phyloP scores from a whole-genome alignment of 2,329 filamentous ascomycete species.

The Verticillium dahliae region DNA sequence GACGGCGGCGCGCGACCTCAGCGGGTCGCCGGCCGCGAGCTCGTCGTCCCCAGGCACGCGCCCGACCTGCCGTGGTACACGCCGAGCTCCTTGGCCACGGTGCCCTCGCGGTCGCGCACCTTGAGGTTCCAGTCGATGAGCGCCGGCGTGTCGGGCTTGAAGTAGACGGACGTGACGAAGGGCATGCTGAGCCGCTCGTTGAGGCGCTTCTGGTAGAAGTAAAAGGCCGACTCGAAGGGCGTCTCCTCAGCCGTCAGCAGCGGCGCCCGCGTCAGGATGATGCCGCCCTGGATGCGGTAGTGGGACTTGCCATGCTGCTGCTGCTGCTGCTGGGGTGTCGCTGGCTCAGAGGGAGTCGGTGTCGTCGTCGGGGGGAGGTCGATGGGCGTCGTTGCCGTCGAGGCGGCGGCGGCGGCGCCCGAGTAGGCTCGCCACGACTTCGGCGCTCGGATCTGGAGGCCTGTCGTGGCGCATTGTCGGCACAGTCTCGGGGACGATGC shows the following conservation, averaged over 20 bases:
- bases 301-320: slow-evolving; percentile 7
- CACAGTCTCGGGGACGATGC: slow-evolving; percentile 25
- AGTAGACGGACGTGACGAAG: slow-evolving; percentile 90
- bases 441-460: slow-evolving; percentile 16
- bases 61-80: slow-evolving; percentile 65
- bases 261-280: slow-evolving; percentile 84
- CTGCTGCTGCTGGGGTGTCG: not conserved
- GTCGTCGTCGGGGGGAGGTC: slow-evolving; percentile 19
- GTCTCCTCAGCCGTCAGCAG: slow-evolving; percentile 78
- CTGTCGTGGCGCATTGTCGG: slow-evolving; percentile 27
- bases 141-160: slow-evolving; percentile 79
- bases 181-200: slow-evolving; percentile 87
- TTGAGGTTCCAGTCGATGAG: slow-evolving; percentile 90
- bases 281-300: slow-evolving; percentile 54
- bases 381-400: slow-evolving; percentile 8
- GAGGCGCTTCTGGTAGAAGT: slow-evolving; percentile 93
- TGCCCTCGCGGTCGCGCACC: slow-evolving; percentile 63
- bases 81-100: slow-evolving; percentile 78
- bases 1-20: slow-evolving; percentile 57
- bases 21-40: slow-evolving; percentile 64
- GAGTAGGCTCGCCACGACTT: slow-evolving; percentile 23
- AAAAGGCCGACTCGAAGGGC: slow-evolving; percentile 87
- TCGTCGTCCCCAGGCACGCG: slow-evolving; percentile 89
- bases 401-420: slow-evolving; percentile 13
- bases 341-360: slow-evolving; percentile 12